These are phyloP conservation scores for Leavenworthia alabamica DNA, from an alignment of 345 rosid species.

Conservation along the genomic window DNA sequence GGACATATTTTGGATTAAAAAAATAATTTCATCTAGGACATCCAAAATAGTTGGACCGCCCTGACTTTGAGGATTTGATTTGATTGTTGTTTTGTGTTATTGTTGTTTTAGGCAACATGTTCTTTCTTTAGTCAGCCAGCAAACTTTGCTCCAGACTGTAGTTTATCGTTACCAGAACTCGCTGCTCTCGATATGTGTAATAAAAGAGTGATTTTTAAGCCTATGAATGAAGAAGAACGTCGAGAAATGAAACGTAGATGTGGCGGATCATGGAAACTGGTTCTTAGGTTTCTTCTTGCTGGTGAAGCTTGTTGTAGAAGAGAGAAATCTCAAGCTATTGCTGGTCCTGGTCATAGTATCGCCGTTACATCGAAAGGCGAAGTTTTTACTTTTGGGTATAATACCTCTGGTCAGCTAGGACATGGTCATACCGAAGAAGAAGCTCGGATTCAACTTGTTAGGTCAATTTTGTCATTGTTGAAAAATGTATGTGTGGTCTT, in stretches of 20 bases:
- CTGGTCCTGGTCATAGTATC: slow-evolving; percentile 96
- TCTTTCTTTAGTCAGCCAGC: slow-evolving; percentile 97
- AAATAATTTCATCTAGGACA: no score
- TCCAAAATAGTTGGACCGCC: no score
- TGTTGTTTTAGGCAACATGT: slow-evolving; percentile 74
- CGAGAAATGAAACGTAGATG: slow-evolving; percentile 68
- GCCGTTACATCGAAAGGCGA: slow-evolving; percentile 73
- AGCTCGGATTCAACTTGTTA: slow-evolving; percentile 67
- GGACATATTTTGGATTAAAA: no score
- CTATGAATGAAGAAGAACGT: slow-evolving; percentile 66
- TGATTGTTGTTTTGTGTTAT: slow-evolving; percentile 11
- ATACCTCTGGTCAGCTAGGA: slow-evolving; percentile 89
- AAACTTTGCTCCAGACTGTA: slow-evolving; percentile 71
- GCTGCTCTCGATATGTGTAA: slow-evolving; percentile 97
- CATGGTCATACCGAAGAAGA: slow-evolving; percentile 79
- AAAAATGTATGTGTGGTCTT: not conserved
- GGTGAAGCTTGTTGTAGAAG: slow-evolving; percentile 94
- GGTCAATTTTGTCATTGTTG: slow-evolving; percentile 42
- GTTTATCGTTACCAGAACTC: slow-evolving; percentile 73
- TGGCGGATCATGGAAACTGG: slow-evolving; percentile 96
- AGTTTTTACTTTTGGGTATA: slow-evolving; percentile 79
- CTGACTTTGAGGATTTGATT: slow-evolving; percentile 38
- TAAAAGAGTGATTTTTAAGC: slow-evolving; percentile 78
- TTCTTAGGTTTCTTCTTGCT: slow-evolving; percentile 79
- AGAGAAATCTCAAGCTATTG: slow-evolving; percentile 91